Evolutionary conservation across 1,284 basidiomycete genomes (phyloP), one percentile per base, ranked within the genome.

Genomic region (Taiwanofungus camphoratus): DNA sequence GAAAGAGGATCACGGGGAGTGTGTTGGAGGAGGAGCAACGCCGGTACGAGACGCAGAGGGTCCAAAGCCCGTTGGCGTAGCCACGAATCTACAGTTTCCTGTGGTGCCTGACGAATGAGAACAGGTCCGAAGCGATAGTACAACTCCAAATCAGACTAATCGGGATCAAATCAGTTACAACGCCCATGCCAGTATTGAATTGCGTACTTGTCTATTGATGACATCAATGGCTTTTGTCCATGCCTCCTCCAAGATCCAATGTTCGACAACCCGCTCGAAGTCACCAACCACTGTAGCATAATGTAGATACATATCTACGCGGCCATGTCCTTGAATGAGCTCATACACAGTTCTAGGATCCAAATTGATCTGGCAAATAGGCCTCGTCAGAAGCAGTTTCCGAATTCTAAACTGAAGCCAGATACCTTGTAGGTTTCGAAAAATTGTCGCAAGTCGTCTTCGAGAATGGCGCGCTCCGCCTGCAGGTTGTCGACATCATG

Each of bases 91-190:
- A 97, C 87, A 1, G 91, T 91, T 52, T 90, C 87, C 54, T 87
- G 87, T 0, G 96, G 87, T 3, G 80, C 80, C 56, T 94, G 79
- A 5, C 86, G 79, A 70, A 97, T 85, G 16, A 99, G 79, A 1
- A 91, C 82, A 4, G 92, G 76, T 0, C 91, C 89, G 62, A 93
- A 96, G 33, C 85, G 85, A 66, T 99, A 99, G 65, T 98, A 98
- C 8, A 96, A 70, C 41, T 93, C 90, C n/a, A 91, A 66, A 45
- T 84, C 73, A 24, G 78, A 70, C 82, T 93, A 62, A 0, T 27
- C 35, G 27, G 37, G n/a, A 50, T 39, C 21, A 3, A 36, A 42
- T 38, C 8, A 34, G 32, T 19, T 16, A 48, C n/a, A 7, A 19
- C 15, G 19, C 18, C 4, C 16, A 15, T 13, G 31, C 29, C 13